A percentile compares a stretch with the other conserved stretches of the same genome.
These are phyloP conservation scores for Glaciozyma martinii DNA, from an alignment of 768 basidiomycete species.

Conservation along the genomic window DNA sequence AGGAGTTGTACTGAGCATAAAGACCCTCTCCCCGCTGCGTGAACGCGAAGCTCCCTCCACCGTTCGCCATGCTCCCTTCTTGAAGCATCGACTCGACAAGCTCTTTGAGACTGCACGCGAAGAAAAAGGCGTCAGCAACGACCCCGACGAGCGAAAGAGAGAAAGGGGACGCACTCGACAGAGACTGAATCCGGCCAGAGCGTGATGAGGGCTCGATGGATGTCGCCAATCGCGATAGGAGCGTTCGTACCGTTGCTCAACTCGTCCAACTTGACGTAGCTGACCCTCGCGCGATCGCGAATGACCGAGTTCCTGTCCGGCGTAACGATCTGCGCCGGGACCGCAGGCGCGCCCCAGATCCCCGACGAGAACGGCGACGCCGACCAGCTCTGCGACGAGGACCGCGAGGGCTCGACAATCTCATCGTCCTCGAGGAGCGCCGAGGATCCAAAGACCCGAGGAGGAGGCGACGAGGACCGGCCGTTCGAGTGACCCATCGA, in stretches of 20 bases:
- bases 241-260: conserved; percentile 10
- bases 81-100: conserved; percentile 31
- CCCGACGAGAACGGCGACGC: conserved; percentile 6
- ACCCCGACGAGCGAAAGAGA: neutral
- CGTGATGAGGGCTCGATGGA: conserved; percentile 31
- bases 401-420: conserved; percentile 17
- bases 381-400: conserved; percentile 1
- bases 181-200: conserved; percentile 29
- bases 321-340: conserved; percentile 11
- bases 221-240: conserved; percentile 28
- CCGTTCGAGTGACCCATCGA: neutral
- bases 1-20: conserved; percentile 6
- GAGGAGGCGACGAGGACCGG: conserved; percentile 11
- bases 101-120: conserved; percentile 18
- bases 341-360: conserved; percentile 24
- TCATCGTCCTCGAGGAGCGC: conserved; percentile 30
- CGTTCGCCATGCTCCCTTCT: conserved; percentile 28
- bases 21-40: conserved; percentile 22
- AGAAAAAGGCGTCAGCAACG: conserved; percentile 4
- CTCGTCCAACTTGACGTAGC: conserved; percentile 32
- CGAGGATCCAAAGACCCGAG: conserved; percentile 25
- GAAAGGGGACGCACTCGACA: conserved; percentile 13
- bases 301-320: conserved; percentile 26
- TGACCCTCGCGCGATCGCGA: conserved; percentile 31
- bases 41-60: conserved; percentile 31